These are phyloP conservation scores for Blastomyces silverae DNA, from an alignment of 2,329 filamentous ascomycete genomes.

Conservation along the genomic window DNA sequence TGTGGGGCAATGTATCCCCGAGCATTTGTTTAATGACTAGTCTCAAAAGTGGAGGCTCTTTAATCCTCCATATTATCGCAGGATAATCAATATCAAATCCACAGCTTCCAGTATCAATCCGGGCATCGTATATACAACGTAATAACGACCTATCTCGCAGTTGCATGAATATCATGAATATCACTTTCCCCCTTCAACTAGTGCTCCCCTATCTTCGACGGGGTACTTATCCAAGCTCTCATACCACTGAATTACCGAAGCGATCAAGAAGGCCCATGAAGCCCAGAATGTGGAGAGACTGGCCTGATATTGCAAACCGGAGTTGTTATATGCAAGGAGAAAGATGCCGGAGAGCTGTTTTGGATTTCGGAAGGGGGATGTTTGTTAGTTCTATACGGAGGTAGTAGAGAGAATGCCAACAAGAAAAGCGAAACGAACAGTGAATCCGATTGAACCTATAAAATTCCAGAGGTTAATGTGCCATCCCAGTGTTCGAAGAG, in stretches of 20 bases:
- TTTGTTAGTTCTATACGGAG: neutral
- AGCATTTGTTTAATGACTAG: neutral
- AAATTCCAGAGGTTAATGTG: slow-evolving; percentile 62
- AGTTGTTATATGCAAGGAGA: slow-evolving; percentile 28
- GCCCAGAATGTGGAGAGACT: slow-evolving; percentile 44
- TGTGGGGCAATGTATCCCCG: neutral
- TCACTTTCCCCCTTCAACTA: neutral
- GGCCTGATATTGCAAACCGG: slow-evolving; percentile 47
- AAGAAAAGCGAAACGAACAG: slow-evolving; percentile 28
- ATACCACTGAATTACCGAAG: slow-evolving; percentile 46
- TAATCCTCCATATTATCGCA: neutral
- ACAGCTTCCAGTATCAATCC: neutral
- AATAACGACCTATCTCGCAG: neutral
- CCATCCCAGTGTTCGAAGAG: slow-evolving; percentile 54
- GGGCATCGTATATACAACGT: neutral
- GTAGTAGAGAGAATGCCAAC: slow-evolving; percentile 9
- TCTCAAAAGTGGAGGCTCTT: neutral
- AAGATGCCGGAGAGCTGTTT: slow-evolving; percentile 11
- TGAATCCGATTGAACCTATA: slow-evolving; percentile 58
- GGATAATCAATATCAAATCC: neutral
- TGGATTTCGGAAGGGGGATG: neutral
- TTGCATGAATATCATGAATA: neutral
- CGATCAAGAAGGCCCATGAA: slow-evolving; percentile 40
- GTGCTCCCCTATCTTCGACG: slow-evolving; percentile 30
- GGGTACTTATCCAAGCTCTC: slow-evolving; percentile 46